Percentiles rank a stretch among this genome's conserved stretches.
These are phyloP conservation scores for Dimargaris xerosporica DNA, from an alignment of 192 early-diverging fungal genomes.

Conservation along the genomic window DNA sequence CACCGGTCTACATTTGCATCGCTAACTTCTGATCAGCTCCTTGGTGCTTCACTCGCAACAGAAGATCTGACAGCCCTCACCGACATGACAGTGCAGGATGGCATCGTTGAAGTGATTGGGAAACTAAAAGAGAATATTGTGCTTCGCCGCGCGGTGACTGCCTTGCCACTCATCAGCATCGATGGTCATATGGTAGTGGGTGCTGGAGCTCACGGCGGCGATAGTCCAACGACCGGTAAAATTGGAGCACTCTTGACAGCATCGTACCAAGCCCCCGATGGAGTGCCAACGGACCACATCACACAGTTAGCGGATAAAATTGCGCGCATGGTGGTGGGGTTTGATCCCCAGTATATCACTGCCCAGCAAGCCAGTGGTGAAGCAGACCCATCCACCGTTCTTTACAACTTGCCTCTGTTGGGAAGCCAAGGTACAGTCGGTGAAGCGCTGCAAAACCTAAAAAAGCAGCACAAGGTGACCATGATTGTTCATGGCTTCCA, in stretches of 20 bases:
- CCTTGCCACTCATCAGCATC: too few relatives aligned
- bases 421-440: neutral
- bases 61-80: constrained; percentile 2
- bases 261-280: neutral
- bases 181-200: neutral
- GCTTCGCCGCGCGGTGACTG: constrained; percentile 39
- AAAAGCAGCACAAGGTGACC: neutral
- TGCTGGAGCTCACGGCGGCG: constrained; percentile 1
- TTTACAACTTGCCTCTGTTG: neutral
- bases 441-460: neutral
- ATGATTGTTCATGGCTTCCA: neutral
- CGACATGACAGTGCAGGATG: constrained; percentile 36
- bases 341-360: neutral
- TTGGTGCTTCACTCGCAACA: neutral
- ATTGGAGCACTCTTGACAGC: neutral
- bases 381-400: neutral
- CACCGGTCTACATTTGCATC: neutral
- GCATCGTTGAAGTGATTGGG: constrained; percentile 60
- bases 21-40: neutral
- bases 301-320: neutral
- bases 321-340: constrained; percentile 10
- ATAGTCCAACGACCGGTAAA: constrained; percentile 1
- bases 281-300: neutral
- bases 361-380: neutral
- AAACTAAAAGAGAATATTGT: constrained; percentile 83